phyloP scores from a whole-genome alignment of 2,329 filamentous ascomycete genomes.

The Diaporthe destruens region DNA sequence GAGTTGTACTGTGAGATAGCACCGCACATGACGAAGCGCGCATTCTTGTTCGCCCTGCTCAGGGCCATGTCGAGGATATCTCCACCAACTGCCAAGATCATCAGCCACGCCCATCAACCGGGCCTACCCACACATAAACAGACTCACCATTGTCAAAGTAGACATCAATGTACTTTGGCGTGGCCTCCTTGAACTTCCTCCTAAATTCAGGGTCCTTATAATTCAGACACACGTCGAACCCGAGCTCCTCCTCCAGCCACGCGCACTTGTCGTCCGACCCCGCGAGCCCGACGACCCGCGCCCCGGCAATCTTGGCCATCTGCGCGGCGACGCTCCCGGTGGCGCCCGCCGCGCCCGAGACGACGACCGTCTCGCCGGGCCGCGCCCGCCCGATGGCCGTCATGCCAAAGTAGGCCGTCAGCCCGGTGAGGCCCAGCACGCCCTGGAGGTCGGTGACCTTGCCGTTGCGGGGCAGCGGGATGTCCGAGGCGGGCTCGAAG shows the following conservation, averaged over 20 bases:
- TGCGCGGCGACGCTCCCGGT: slow-evolving; percentile 76
- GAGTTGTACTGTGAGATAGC: slow-evolving; percentile 42
- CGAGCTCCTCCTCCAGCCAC: slow-evolving; percentile 71
- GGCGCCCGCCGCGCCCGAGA: slow-evolving; percentile 75
- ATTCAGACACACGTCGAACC: slow-evolving; percentile 76
- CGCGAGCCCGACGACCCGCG: slow-evolving; percentile 65
- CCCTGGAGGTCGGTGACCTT: slow-evolving; percentile 65
- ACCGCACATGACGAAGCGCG: slow-evolving; percentile 80
- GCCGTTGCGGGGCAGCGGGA: slow-evolving; percentile 44
- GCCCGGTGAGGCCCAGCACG: slow-evolving; percentile 69
- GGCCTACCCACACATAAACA: not conserved
- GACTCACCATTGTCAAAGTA: slow-evolving; percentile 74
- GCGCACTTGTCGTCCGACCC: slow-evolving; percentile 69
- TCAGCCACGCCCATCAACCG: slow-evolving; percentile 12
- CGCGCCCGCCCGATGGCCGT: slow-evolving; percentile 72
- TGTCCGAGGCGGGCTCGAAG: slow-evolving; percentile 45
- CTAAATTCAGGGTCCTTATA: slow-evolving; percentile 75
- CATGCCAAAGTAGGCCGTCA: slow-evolving; percentile 78
- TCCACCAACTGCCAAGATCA: slow-evolving; percentile 65
- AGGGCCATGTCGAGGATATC: slow-evolving; percentile 78
- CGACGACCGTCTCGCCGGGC: slow-evolving; percentile 74
- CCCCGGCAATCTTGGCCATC: slow-evolving; percentile 74
- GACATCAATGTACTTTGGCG: slow-evolving; percentile 73
- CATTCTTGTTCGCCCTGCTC: slow-evolving; percentile 68
- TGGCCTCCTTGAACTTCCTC: slow-evolving; percentile 70